Percentiles rank a stretch among this genome's conserved stretches.
These are phyloP conservation scores for Nicotiana undulata DNA, from an alignment of 257 asterid genomes.

Conservation along the genomic window DNA sequence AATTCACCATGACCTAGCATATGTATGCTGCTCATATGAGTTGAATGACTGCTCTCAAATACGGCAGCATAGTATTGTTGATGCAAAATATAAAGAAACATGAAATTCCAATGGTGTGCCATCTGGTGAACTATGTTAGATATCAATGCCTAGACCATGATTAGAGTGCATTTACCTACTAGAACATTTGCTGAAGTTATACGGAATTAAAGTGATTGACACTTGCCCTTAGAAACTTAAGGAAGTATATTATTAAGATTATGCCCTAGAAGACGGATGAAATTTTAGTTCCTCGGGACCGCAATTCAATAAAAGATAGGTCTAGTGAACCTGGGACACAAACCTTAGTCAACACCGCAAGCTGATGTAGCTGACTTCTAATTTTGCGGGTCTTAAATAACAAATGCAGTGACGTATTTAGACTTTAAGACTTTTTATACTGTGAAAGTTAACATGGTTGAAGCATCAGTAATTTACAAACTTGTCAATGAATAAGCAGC, in stretches of 20 bases:
- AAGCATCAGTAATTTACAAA: not conserved
- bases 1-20: not conserved
- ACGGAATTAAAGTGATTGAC: not conserved
- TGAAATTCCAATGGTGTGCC: not conserved
- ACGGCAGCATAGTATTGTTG: not conserved
- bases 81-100: not conserved
- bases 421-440: not conserved
- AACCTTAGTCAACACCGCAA: not conserved
- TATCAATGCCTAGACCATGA: not conserved
- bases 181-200: not conserved
- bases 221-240: not conserved
- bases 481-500: not conserved
- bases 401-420: not conserved
- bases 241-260: not conserved
- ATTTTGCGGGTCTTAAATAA: not conserved
- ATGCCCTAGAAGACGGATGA: not conserved
- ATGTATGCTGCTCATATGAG: not conserved
- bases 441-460: not conserved
- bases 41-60: not conserved
- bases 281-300: not conserved
- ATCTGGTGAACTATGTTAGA: not conserved
- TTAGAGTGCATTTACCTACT: not conserved
- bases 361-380: not conserved
- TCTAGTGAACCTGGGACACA: conserved; percentile 4
- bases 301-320: not conserved